Conservation (phyloP, 208 protist species). For the Wallacemonas sp. region DNA sequence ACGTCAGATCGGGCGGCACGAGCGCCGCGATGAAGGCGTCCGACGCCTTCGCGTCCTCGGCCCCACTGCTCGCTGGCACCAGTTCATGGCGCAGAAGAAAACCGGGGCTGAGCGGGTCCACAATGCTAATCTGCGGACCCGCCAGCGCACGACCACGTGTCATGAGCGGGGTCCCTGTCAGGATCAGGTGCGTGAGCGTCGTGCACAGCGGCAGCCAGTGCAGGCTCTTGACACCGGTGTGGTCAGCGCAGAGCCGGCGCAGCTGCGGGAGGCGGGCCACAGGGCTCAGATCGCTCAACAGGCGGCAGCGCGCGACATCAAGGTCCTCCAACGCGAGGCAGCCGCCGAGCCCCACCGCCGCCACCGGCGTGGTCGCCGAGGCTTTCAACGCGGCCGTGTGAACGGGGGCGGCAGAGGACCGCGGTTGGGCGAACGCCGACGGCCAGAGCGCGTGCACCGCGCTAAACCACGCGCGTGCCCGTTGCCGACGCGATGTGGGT, state of each 20-base stretch:
- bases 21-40: not conserved
- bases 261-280: slow-evolving; percentile 8
- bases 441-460: not conserved
- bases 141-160: not conserved
- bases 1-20: slow-evolving; percentile 1
- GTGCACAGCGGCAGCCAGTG: slow-evolving; percentile 4
- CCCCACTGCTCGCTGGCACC: not conserved
- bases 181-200: not conserved
- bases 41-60: not conserved
- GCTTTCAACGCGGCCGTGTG: not conserved
- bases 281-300: slow-evolving; percentile 1
- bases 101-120: not conserved
- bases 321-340: slow-evolving; percentile 7
- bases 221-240: slow-evolving; percentile 9
- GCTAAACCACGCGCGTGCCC: not conserved
- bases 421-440: not conserved
- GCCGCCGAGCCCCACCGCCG: not conserved
- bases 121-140: not conserved
- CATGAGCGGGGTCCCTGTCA: slow-evolving; percentile 3
- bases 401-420: not conserved
- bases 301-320: not conserved
- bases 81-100: not conserved
- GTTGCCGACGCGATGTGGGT: not conserved
- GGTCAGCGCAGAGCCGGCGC: not conserved
- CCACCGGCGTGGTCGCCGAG: not conserved